Base-by-base conservation (phyloP, 1,284 basidiomycete genomes). In the Ustilago nuda region DNA sequence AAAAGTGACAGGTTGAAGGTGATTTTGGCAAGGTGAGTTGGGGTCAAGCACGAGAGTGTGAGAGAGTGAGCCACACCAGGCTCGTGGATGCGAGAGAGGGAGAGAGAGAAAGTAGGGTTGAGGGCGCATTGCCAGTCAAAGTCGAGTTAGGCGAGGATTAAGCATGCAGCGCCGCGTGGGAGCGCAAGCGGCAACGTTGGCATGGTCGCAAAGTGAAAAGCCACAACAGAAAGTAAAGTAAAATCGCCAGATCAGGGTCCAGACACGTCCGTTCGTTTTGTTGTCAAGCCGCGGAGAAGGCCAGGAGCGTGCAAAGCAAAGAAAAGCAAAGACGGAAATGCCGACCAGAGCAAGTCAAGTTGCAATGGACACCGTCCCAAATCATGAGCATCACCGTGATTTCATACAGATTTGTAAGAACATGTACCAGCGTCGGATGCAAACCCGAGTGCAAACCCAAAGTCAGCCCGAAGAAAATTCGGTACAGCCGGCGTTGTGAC, bases 101-200 rank as follows among this genome's bases (percentile, higher is more conserved):
- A 43, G 39, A 11, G n/a, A 6, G 43, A 19, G 4, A 19, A 8
- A 11, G 7, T 19, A 45, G 19, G n/a, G 43, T 23, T 9, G n/a
- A 13, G 30, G 48, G 48, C 48, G 27, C 15, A 50, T 17, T 32
- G 30, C 11, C 48, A 32, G 48, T 7, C n/a, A 8, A 19, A 50
- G 48, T 50, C 8, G 12, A 32, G 32, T 33, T 59, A 36, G 50
- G 57, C 48, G 57, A 60, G 57, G 23, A 51, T 33, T 13, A 52
- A 52, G 27, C n/a, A 37, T 53, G 50, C 59, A 53, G 59, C 46
- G 36, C 36, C 54, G 61, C 52, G 61, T 55, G 51, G 58, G 23
- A 27, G 23, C 23, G 39, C 39, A 19, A 19, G 41, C 41, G 41
- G 48, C 2, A 50, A 50, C n/a, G 48, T 30, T 50, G 30, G 7